Base-by-base conservation (phyloP, 2,329 filamentous ascomycete genomes). In the Keithomyces neogunnii region DNA sequence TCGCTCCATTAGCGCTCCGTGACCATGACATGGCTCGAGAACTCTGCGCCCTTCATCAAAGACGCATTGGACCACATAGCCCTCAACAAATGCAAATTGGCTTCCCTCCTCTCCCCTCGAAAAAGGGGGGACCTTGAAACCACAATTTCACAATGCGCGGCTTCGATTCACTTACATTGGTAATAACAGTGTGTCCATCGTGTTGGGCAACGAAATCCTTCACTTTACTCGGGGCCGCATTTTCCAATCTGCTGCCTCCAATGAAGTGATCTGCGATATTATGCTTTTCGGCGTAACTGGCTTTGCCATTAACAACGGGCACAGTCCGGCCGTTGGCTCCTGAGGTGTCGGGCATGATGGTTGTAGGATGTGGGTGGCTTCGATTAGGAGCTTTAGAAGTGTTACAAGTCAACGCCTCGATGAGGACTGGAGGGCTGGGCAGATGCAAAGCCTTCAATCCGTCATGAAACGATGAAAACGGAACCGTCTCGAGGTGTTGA, bases 171-270 rank as follows among this genome's bases (percentile, higher is more conserved):
- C 89, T 78, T 72, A 97, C 93, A 69, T 91, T 97, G 65, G 89
- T 96, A 67, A 99, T 99, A 69, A 97, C 92, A 26, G 93, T 97
- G 78, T 99, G 93, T 55, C 93, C 93, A 65, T 91, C 88, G 70
- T 95, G 80, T 54, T 80, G 77, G 49, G 88, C 82, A 46, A 99
- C 92, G 73, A 97, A 99, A 71, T 99, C 92, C 80, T 96, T 97
- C 56, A 99, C 89, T 65, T 85, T 86, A 69, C 91, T 86, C 38
- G 90, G 81, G 44, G 87, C 73, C 48, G 93, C 93, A 66, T 86
- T 86, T 57, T 83, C 84, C 57, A 99, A 73, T 66, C 84, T 82
- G 76, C 96, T 96, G 58, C 93, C 92, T 63, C 93, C 93, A 69
- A 97, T 95, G 73, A 97, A 99, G 77, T 99, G 93, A 71, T 89